Conservation (phyloP, 768 basidiomycete genomes). For the Panaeolus papilionaceus region DNA sequence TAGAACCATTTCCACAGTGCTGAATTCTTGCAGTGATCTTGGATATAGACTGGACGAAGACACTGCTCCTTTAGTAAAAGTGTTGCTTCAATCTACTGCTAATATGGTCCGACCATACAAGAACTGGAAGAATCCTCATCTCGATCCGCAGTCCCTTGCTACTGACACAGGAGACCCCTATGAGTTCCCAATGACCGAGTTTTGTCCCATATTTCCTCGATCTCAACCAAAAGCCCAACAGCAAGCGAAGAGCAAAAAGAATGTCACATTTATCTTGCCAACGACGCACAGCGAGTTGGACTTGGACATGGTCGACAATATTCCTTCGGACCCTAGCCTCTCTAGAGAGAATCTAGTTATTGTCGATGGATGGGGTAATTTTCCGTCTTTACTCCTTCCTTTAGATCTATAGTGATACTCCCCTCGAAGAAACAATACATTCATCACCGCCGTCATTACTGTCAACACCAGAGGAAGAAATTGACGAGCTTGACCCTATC, state of each 20-base stretch:
- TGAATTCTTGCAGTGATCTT: conserved; percentile 36
- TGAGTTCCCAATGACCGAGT: conserved; percentile 25
- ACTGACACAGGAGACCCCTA: conserved; percentile 1
- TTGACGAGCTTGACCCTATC: conserved; percentile 55
- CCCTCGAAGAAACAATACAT: conserved; percentile 41
- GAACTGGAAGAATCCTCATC: conserved; percentile 33
- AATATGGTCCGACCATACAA: conserved; percentile 28
- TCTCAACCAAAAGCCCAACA: conserved; percentile 23
- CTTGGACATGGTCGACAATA: conserved; percentile 24
- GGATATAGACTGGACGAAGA: conserved; percentile 26
- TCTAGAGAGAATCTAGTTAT: conserved; percentile 59
- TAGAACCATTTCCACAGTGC: conserved; percentile 12
- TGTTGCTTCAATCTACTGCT: conserved; percentile 27
- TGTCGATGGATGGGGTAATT: conserved; percentile 72
- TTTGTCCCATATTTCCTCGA: conserved; percentile 52
- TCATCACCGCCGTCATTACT: conserved; percentile 50
- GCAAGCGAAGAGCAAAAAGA: conserved; percentile 15
- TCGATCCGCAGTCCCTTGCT: conserved; percentile 28
- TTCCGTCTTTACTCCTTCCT: conserved; percentile 10
- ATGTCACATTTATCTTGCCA: conserved; percentile 17
- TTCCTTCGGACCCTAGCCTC: conserved; percentile 49
- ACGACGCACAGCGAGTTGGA: conserved; percentile 21
- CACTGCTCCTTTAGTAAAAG: conserved; percentile 23
- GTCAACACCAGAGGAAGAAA: conserved; percentile 44
- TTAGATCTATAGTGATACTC: not conserved